Evolutionary conservation across 257 asterid genomes (phyloP), one percentile per base, ranked within the genome.

Genomic region (Jasminum sambac): DNA sequence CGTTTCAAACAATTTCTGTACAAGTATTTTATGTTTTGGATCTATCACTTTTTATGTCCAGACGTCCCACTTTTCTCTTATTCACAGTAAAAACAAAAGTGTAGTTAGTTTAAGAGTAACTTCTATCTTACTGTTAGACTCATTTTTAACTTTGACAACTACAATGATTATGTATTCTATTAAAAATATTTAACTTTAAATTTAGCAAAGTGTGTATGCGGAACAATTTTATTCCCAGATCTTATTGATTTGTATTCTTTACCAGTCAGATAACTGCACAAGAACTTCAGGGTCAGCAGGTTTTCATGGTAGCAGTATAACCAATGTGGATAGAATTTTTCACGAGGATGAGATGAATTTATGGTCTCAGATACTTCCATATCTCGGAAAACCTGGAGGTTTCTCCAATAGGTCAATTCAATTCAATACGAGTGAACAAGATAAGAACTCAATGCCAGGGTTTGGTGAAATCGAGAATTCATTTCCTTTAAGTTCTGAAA

Each of bases 231-330:
- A 59, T 7, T 62, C 42, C 46, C 64, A 66, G 70, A 71, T 77
- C 83, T 84, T 30, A 78, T 58, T 42, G 58, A 59, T 72, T 55
- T 80, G 58, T 67, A 61, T 74, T 73, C 39, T 66, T 80, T 71
- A 59, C 76, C 95, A 92, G 97, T 78, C 96, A 72, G 90, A 85
- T 76, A 64, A 77, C 12, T 76, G 82, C 69, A 70, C 80, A 42
- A 70, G 76, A 50, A 71, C 77, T 84, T 83, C 90, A 36, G 80
- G 84, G 76, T 80, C 85, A 42, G 77, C 80, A 68, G 71, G 80
- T 76, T 77, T 61, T 79, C 82, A 77, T 30, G 82, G 71, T 8
- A 55, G 62, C 66, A 40, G 81, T 84, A 34, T 72, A 17, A 67
- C 77, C 72, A 78, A 79, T 73, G 12, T 75, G 43, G 79, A 74